Evolutionary conservation across 768 basidiomycete species (phyloP).

Genomic region (Melanogaster broomeanus): DNA sequence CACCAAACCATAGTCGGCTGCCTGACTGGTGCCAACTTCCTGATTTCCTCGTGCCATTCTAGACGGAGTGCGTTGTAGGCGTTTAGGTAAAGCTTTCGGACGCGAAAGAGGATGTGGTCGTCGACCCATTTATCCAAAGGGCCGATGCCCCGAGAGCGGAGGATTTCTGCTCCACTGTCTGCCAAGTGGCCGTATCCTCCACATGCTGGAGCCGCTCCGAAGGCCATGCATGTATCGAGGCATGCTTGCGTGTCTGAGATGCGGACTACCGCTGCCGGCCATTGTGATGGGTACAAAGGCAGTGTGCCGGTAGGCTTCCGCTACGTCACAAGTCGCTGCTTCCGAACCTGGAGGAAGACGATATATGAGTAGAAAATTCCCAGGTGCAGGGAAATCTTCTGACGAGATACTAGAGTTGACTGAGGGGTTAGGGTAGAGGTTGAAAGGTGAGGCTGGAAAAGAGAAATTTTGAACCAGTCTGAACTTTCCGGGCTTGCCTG

Average conservation of each 20-base stretch:
- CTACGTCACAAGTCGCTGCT: conserved; percentile 18
- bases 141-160: conserved; percentile 18
- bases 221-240: conserved; percentile 8
- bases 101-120: conserved; percentile 19
- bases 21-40: conserved; percentile 14
- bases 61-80: not conserved
- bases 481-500: no score
- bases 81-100: not conserved
- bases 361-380: conserved; percentile 28
- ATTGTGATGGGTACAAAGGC: not conserved
- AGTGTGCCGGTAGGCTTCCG: not conserved
- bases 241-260: not conserved
- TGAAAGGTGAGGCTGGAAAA: no score
- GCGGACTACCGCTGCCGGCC: not conserved
- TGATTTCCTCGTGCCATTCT: conserved; percentile 10
- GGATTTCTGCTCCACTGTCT: conserved; percentile 12
- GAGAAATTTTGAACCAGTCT: no score
- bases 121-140: conserved; percentile 27
- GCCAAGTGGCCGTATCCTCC: conserved; percentile 10
- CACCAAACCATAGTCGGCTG: no score
- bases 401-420: no score
- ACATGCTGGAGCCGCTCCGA: conserved; percentile 3
- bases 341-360: conserved; percentile 40
- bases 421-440: no score
- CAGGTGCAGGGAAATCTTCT: no score